Evolutionary conservation across 768 basidiomycete species (phyloP).

Genomic region (Macrolepiota dolichaula): DNA sequence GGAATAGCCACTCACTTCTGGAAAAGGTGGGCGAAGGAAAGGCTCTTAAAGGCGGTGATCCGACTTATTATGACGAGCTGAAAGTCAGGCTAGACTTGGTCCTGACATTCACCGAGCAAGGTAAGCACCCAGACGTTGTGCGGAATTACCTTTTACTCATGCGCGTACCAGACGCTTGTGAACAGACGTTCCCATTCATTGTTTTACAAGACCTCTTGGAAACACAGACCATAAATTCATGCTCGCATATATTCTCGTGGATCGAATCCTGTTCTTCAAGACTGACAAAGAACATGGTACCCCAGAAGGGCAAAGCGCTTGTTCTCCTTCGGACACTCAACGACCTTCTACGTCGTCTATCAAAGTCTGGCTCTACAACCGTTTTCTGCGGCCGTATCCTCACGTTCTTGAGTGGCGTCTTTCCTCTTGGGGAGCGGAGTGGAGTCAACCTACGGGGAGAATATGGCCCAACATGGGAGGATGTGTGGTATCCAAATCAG

Average conservation of each 20-base stretch:
- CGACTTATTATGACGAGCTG: constrained; percentile 60
- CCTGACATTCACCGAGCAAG: constrained; percentile 74
- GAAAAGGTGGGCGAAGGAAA: constrained; percentile 63
- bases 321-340: constrained; percentile 82
- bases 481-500: constrained; percentile 38
- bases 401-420: constrained; percentile 81
- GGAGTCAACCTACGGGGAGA: constrained; percentile 91
- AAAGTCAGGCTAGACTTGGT: constrained; percentile 67
- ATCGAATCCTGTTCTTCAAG: constrained; percentile 70
- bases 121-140: constrained; percentile 35
- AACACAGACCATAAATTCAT: constrained; percentile 80
- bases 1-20: neutral
- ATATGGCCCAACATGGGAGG: constrained; percentile 78
- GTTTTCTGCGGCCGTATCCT: constrained; percentile 88
- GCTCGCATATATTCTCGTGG: constrained; percentile 87
- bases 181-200: constrained; percentile 67
- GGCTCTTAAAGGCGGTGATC: constrained; percentile 50
- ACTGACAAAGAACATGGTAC: constrained; percentile 75
- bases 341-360: constrained; percentile 80
- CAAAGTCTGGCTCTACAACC: constrained; percentile 81
- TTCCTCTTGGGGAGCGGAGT: constrained; percentile 84
- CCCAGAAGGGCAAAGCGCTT: constrained; percentile 86
- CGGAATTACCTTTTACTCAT: neutral
- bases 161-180: constrained; percentile 63
- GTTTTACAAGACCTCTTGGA: constrained; percentile 82